Evolutionary conservation across 2,329 filamentous ascomycete species (phyloP).

Genomic region (Colletotrichum lindemuthianum): DNA sequence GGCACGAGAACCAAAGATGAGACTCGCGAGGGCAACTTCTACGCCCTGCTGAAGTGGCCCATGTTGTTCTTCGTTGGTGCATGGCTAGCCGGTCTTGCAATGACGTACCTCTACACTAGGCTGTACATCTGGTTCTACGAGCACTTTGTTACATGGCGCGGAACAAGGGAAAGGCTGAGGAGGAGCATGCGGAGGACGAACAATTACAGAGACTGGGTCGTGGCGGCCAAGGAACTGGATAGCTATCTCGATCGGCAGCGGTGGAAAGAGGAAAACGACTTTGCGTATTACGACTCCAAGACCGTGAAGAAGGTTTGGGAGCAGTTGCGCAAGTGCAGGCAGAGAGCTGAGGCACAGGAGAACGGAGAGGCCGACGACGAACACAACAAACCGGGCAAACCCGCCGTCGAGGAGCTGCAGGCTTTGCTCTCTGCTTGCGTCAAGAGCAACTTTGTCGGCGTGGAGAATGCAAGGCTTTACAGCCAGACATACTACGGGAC

Average conservation of each 20-base stretch:
- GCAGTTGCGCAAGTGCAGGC: conserved; percentile 75
- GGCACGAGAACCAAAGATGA: conserved; percentile 82
- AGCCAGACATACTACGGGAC: conserved; percentile 98
- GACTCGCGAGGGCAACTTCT: conserved; percentile 92
- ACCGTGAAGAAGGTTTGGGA: conserved; percentile 82
- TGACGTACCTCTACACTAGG: conserved; percentile 82
- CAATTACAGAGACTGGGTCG: conserved; percentile 86
- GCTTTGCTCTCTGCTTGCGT: conserved; percentile 87
- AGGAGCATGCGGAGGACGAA: conserved; percentile 75
- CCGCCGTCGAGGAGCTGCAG: conserved; percentile 77
- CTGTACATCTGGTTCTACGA: conserved; percentile 95
- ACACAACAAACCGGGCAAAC: conserved; percentile 52
- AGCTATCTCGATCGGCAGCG: conserved; percentile 80
- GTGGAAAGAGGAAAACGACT: conserved; percentile 83
- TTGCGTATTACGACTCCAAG: conserved; percentile 87
- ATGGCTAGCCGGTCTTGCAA: conserved; percentile 80
- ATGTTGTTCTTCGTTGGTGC: conserved; percentile 81
- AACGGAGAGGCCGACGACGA: conserved; percentile 48
- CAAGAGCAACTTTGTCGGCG: conserved; percentile 96
- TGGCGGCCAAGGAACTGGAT: conserved; percentile 82
- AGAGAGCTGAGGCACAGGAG: conserved; percentile 64
- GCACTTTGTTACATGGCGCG: conserved; percentile 89
- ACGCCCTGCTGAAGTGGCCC: conserved; percentile 91
- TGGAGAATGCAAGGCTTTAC: conserved; percentile 94
- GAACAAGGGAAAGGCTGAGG: conserved; percentile 77